Base-by-base conservation (phyloP, 345 rosid species). In the Geranium rotundifolium region DNA sequence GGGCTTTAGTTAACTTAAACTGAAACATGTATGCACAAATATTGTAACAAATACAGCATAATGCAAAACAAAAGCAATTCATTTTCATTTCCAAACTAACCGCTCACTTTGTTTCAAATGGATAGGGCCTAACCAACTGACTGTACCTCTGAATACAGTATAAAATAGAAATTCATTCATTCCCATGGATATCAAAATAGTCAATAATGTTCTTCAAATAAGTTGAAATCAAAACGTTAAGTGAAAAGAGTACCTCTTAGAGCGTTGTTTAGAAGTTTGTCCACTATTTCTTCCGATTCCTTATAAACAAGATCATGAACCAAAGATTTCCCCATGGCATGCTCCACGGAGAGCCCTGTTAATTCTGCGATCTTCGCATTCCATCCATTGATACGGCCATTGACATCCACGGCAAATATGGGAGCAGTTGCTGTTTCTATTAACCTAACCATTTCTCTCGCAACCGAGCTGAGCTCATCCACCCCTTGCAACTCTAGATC, bases 381-480 rank as follows among this genome's bases (percentile, higher is more conserved):
- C 99, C 97, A 95, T 31, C 99, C 95, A 76, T 90, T 95, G 65
- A 95, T 77, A 64, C 75, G 34, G 18, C 97, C 95, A 63, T 85
- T 77, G 54, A 73, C 81, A 66, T 90, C 99, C 18, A 90, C 93
- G 18, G 96, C 96, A n/a, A 95, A 95, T 79, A 95, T 90, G 23
- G 97, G 99, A 69, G 88, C 97, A 52, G 97, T 86, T 23, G 99
- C 97, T 6, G 97, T 90, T 74, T 95, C 97, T 56, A 95, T 95
- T 67, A 95, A 76, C 73, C 97, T 89, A 67, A 95, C 99, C 97
- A 95, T 95, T 84, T 90, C 99, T 72, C 99, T 86, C 12, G 99
- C 99, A 62, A 90, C 97, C 27, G 96, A 85, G 69, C 93, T 88
- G 72, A 95, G 85, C 73, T 90, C 99, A 60, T 95, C 93, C 61